These are phyloP conservation scores for Aleurites moluccanus DNA, from an alignment of 441 rosid species.

Conservation along the genomic window DNA sequence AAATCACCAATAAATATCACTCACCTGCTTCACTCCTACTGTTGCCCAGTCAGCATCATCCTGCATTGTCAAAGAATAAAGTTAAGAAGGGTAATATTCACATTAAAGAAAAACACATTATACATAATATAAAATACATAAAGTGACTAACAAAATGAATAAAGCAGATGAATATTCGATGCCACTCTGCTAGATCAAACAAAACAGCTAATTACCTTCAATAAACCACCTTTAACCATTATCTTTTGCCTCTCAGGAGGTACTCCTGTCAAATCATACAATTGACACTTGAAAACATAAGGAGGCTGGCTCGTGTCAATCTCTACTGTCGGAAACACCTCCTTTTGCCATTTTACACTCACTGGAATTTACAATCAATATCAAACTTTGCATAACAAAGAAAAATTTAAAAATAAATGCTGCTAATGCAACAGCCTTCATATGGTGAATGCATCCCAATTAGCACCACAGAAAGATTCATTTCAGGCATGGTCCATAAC, in stretches of 20 bases:
- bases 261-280: conserved; percentile 91
- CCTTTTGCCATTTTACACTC: conserved; percentile 95
- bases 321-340: conserved; percentile 76
- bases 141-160: background rate
- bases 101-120: conserved; percentile 1
- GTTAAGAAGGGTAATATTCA: conserved; percentile 3
- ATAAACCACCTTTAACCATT: conserved; percentile 94
- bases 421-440: background rate
- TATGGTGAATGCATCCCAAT: background rate
- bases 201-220: conserved; percentile 55
- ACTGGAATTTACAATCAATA: conserved; percentile 39
- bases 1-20: conserved; percentile 5
- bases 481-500: background rate
- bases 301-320: conserved; percentile 76
- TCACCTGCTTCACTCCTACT: conserved; percentile 80
- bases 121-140: background rate
- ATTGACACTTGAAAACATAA: conserved; percentile 81
- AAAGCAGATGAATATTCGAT: background rate
- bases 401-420: background rate
- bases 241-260: conserved; percentile 99
- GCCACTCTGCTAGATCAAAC: background rate
- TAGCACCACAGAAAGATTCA: background rate
- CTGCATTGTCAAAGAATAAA: conserved; percentile 40
- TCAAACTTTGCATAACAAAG: background rate
- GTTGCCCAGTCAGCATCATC: conserved; percentile 96